Evolutionary conservation across 1,284 basidiomycete species (phyloP).

Genomic region (Tilletia caries): DNA sequence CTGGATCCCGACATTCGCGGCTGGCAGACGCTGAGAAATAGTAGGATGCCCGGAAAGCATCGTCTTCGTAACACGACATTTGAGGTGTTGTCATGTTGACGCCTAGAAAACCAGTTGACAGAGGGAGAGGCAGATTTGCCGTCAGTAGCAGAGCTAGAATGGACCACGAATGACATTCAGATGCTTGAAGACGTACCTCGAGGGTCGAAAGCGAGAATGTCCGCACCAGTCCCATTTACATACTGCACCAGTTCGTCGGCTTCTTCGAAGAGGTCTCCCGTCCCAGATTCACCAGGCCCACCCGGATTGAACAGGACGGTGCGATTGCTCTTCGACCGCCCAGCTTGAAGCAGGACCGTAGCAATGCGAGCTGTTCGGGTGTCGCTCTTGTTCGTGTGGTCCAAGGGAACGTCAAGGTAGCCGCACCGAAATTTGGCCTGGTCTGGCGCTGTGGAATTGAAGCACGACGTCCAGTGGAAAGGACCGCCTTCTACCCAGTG

Average conservation of each 20-base stretch:
- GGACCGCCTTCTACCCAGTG: neutral
- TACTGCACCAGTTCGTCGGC: neutral
- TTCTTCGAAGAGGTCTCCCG: neutral
- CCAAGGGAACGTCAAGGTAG: slow-evolving; percentile 30
- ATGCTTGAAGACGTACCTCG: neutral
- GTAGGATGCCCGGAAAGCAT: too few species aligned
- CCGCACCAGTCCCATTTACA: neutral
- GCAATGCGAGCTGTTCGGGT: slow-evolving; percentile 16
- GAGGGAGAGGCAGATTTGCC: too few species aligned
- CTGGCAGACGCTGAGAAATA: too few species aligned
- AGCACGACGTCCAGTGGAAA: neutral
- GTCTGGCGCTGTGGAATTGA: neutral
- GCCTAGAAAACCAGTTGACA: too few species aligned
- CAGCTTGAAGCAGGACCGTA: neutral
- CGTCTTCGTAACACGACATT: too few species aligned
- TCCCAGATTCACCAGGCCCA: slow-evolving; percentile 5
- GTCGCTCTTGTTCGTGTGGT: slow-evolving; percentile 27
- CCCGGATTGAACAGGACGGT: neutral
- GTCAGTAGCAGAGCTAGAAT: too few species aligned
- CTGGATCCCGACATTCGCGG: too few species aligned
- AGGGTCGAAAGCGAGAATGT: slow-evolving; percentile 10
- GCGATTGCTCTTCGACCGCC: neutral
- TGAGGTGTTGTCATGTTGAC: too few species aligned
- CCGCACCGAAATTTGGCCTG: slow-evolving; percentile 18
- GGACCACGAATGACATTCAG: too few species aligned